These are phyloP conservation scores for Rhodotorula toruloides DNA, from an alignment of 768 basidiomycete species.

Conservation along the genomic window DNA sequence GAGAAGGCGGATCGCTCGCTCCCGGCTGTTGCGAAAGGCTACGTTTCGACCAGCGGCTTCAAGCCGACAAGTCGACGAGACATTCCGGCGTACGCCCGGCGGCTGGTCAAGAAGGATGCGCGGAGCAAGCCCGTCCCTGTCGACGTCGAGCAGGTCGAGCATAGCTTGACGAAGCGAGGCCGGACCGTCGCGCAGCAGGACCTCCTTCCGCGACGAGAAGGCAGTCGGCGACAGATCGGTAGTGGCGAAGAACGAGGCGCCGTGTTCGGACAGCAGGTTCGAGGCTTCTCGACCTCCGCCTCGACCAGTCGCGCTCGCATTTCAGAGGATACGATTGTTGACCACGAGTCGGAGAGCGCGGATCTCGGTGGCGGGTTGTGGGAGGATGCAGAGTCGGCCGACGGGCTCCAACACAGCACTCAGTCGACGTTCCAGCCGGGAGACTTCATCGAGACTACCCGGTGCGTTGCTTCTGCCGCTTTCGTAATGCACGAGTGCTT, in stretches of 20 bases:
- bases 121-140: constrained; percentile 4
- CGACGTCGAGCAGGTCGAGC: neutral
- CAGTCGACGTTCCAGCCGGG: neutral
- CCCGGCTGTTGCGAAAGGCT: too few relatives aligned
- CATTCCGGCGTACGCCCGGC: too few relatives aligned
- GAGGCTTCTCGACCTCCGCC: neutral
- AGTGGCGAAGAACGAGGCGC: too few relatives aligned
- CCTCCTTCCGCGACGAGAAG: neutral
- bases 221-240: too few relatives aligned
- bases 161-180: too few relatives aligned
- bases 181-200: neutral
- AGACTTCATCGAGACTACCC: constrained; percentile 18
- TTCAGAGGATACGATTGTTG: neutral
- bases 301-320: neutral
- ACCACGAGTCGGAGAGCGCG: neutral
- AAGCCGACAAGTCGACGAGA: too few relatives aligned
- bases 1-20: too few relatives aligned
- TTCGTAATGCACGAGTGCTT: neutral
- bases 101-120: neutral
- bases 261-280: neutral
- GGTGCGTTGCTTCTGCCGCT: neutral
- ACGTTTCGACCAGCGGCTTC: too few relatives aligned
- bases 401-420: rapidly evolving
- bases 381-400: neutral
- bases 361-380: neutral